Evolutionary conservation across 2,329 filamentous ascomycete genomes (phyloP).

Genomic region (Keithomyces neogunnii): DNA sequence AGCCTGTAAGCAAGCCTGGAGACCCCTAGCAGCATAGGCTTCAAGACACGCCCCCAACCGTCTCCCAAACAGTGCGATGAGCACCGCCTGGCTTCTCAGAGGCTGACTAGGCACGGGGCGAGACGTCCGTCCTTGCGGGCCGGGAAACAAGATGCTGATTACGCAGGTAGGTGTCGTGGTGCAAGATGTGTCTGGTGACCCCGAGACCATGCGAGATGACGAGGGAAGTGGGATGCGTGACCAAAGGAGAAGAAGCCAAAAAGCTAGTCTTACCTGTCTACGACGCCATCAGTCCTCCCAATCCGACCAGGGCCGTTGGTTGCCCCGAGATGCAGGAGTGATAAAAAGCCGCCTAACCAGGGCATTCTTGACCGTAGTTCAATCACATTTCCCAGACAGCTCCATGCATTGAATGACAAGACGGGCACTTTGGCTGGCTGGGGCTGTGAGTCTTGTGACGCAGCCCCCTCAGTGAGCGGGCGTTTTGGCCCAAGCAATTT

Average conservation of each 20-base stretch:
- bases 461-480: conserved; percentile 2
- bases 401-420: conserved; percentile 69
- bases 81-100: not conserved
- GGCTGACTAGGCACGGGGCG: not conserved
- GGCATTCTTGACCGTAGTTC: conserved; percentile 78
- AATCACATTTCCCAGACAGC: conserved; percentile 62
- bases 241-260: conserved; percentile 9
- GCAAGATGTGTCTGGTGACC: conserved; percentile 34
- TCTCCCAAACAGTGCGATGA: not conserved
- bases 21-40: not conserved
- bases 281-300: conserved; percentile 63
- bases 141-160: not conserved
- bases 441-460: not conserved
- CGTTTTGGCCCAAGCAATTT: conserved; percentile 5
- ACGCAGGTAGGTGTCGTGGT: not conserved
- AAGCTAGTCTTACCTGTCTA: conserved; percentile 73
- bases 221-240: not conserved
- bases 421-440: conserved; percentile 48
- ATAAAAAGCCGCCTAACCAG: conserved; percentile 71
- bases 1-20: conserved; percentile 10
- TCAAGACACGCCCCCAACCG: not conserved
- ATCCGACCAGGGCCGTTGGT: conserved; percentile 67
- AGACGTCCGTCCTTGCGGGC: not conserved
- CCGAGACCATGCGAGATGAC: conserved; percentile 31
- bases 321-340: conserved; percentile 66